These are phyloP conservation scores for Yamadazyma oceani DNA, from an alignment of 1,139 yeast genomes.

Conservation along the genomic window DNA sequence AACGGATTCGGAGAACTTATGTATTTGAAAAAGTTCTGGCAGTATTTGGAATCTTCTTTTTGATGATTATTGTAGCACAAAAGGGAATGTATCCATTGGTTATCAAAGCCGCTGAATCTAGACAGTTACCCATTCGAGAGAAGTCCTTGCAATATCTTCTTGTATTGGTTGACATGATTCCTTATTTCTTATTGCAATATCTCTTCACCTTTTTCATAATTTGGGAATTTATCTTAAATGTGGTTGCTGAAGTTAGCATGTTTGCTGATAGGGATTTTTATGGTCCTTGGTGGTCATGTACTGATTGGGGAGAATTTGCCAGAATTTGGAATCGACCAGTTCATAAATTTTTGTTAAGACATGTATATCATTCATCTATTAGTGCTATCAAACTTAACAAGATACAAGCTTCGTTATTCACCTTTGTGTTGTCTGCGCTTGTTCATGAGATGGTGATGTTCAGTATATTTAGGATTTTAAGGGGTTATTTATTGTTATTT, in stretches of 20 bases:
- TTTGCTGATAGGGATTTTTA: slow-evolving; percentile 92
- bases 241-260: slow-evolving; percentile 80
- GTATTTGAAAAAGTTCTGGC: slow-evolving; percentile 73
- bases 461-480: slow-evolving; percentile 72
- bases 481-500: slow-evolving; percentile 76
- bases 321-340: slow-evolving; percentile 96
- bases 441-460: slow-evolving; percentile 94
- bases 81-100: slow-evolving; percentile 76
- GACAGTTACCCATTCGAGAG: slow-evolving; percentile 46
- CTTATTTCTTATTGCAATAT: slow-evolving; percentile 75
- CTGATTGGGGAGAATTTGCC: slow-evolving; percentile 91
- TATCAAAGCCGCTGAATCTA: slow-evolving; percentile 52
- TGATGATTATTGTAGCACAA: slow-evolving; percentile 85
- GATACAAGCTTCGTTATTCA: slow-evolving; percentile 68
- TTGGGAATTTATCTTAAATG: slow-evolving; percentile 91
- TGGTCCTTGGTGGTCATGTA: slow-evolving; percentile 97
- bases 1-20: slow-evolving; percentile 65
- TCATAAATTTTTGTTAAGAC: slow-evolving; percentile 85
- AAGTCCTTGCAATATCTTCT: slow-evolving; percentile 56
- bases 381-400: slow-evolving; percentile 71
- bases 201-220: slow-evolving; percentile 80
- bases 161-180: slow-evolving; percentile 71
- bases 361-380: slow-evolving; percentile 90
- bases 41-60: slow-evolving; percentile 78
- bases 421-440: slow-evolving; percentile 78